These are phyloP conservation scores for Sindora glabra DNA, from an alignment of 306 rosid genomes.

Conservation along the genomic window DNA sequence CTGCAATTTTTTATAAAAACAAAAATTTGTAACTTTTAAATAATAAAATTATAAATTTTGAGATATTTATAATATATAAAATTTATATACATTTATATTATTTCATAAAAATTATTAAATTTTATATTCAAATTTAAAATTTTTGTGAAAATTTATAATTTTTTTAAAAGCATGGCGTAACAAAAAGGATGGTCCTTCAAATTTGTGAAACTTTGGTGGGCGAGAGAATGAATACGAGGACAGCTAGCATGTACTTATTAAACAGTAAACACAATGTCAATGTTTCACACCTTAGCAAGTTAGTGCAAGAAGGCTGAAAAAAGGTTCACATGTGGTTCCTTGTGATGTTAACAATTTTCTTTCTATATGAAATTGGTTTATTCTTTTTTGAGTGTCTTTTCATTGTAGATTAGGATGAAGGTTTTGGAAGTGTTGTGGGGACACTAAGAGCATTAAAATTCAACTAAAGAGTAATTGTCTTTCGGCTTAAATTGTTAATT, in stretches of 20 bases:
- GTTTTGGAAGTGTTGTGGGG: conserved; percentile 39
- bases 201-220: too few species aligned
- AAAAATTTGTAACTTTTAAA: too few species aligned
- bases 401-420: conserved; percentile 48
- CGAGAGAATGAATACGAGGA: too few species aligned
- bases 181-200: too few species aligned
- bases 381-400: conserved; percentile 32
- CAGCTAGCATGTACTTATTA: not conserved
- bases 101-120: too few species aligned
- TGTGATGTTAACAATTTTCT: not conserved
- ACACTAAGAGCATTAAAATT: conserved; percentile 12
- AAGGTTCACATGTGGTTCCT: conserved; percentile 30
- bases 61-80: too few species aligned
- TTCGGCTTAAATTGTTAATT: conserved; percentile 17
- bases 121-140: too few species aligned
- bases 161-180: too few species aligned
- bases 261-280: not conserved
- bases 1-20: too few species aligned
- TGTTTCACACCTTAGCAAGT: conserved; percentile 51
- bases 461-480: conserved; percentile 18
- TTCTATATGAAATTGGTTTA: not conserved
- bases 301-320: conserved; percentile 15
- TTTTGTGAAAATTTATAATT: too few species aligned
- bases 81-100: too few species aligned
- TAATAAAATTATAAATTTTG: too few species aligned